Conservation (phyloP, 208 protist genomes). For the Acanthamoeba divionensis region DNA sequence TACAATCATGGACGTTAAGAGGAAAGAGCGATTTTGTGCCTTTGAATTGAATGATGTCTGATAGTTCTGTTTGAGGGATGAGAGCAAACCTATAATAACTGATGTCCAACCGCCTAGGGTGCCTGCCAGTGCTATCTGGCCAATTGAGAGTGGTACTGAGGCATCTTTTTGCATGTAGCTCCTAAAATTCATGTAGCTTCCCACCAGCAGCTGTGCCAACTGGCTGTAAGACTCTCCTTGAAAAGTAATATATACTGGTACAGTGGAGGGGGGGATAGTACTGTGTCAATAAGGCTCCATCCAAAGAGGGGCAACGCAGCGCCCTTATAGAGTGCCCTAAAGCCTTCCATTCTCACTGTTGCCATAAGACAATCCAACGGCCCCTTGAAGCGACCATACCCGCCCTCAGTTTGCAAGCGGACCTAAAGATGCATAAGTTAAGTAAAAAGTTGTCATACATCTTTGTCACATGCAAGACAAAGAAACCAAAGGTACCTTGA, state of each 20-base stretch:
- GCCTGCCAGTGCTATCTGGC: neutral
- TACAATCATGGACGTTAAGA: too few relatives aligned
- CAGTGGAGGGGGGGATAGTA: neutral
- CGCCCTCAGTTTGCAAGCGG: constrained; percentile 24
- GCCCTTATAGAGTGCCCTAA: constrained; percentile 17
- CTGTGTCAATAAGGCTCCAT: constrained; percentile 39
- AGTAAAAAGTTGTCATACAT: neutral
- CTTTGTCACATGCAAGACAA: neutral
- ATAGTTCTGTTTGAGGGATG: too few relatives aligned
- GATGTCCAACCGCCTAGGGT: constrained; percentile 11
- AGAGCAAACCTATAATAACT: neutral
- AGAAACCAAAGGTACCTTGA: constrained; percentile 46
- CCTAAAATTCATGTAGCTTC: neutral
- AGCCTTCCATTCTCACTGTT: constrained; percentile 7
- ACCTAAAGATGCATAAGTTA: neutral
- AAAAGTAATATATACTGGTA: too few relatives aligned
- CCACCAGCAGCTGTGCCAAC: constrained; percentile 9
- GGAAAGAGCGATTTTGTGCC: too few relatives aligned
- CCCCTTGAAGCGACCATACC: constrained; percentile 26
- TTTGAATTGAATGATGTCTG: too few relatives aligned
- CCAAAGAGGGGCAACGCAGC: constrained; percentile 25
- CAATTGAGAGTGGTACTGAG: neutral
- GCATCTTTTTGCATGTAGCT: neutral
- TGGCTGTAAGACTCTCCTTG: neutral
- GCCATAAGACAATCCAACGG: constrained; percentile 27